Base-by-base conservation (phyloP, 495 filamentous ascomycete genomes). In the Parathielavia hyrcaniae region DNA sequence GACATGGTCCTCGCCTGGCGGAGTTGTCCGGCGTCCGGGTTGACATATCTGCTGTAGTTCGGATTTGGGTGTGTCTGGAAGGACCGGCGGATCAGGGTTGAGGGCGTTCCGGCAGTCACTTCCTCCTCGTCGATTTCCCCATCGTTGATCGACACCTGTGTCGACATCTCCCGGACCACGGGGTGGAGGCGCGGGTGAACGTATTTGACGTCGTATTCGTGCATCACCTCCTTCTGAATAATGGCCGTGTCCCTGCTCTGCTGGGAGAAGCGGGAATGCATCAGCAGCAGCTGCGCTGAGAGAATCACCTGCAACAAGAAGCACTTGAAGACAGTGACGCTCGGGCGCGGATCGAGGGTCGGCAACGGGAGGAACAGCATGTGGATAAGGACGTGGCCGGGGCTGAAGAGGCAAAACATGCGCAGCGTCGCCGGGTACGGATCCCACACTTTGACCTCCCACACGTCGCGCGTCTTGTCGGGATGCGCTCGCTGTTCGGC, bases 121-220 rank as follows among this genome's bases (percentile, higher is more conserved):
- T 75, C 77, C 49, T 81, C 79, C 5, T 72, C 61, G 3, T 81
- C 77, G 26, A 74, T 67, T 7, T 47, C 43, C 60, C 75, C 71
- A 30, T 75, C 63, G 20, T 75, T 71, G 52, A 73, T 64, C 0
- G 80, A 77, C 43, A 83, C 81, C 64, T 97, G 91, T 0, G 84
- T 90, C 11, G 81, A 87, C 7, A 93, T 91, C 67, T 97, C 90
- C 60, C 93, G 83, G 64, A 88, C 85, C 17, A 86, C 78, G 11
- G 82, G 85, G 57, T 92, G 86, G 10, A 95, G 81, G n/a, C 85
- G 79, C 11, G 95, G 93, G 67, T 95, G 89, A 2, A 98, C 93
- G 60, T 83, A 96, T 77, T 97, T 97, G 48, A 83, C 87, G 70
- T 98, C 89, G 71, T 98, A 98, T 73, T 98, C 93, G 67, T 90